Evolutionary conservation across 768 basidiomycete genomes (phyloP).

Genomic region (Dentipellis sp.): DNA sequence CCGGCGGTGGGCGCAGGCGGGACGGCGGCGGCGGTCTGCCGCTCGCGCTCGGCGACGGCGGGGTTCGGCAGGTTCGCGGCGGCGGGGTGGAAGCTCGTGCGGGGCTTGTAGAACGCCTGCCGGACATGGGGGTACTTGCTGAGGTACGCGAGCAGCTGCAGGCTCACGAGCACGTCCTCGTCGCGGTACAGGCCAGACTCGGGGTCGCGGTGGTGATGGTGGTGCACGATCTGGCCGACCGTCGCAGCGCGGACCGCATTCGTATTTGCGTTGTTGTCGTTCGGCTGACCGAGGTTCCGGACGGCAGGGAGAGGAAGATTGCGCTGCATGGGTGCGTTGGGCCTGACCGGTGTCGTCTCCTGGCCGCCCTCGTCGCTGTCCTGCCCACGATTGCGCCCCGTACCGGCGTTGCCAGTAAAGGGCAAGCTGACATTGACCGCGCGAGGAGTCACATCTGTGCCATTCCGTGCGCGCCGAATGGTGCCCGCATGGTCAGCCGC

Average conservation of each 20-base stretch:
- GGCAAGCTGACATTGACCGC: constrained; percentile 53
- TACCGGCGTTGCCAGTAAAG: constrained; percentile 1
- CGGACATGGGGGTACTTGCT: constrained; percentile 98
- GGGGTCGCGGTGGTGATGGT: constrained; percentile 26
- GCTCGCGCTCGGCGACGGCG: not conserved
- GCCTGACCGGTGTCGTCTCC: constrained; percentile 10
- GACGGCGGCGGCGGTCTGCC: not conserved
- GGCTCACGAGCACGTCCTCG: constrained; percentile 83
- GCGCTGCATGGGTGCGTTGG: constrained; percentile 11
- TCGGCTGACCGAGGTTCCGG: not conserved
- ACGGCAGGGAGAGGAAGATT: constrained; percentile 11
- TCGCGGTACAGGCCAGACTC: constrained; percentile 75
- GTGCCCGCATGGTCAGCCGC: constrained; percentile 7
- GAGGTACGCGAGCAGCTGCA: constrained; percentile 92
- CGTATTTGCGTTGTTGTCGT: constrained; percentile 4
- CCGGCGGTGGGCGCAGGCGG: not conserved
- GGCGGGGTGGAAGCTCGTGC: constrained; percentile 76
- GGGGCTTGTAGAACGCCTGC: constrained; percentile 87
- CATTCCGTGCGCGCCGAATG: constrained; percentile 20
- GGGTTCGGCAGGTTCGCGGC: constrained; percentile 25
- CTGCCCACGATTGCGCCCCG: constrained; percentile 5
- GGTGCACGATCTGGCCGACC: constrained; percentile 8
- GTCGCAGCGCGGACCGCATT: not conserved
- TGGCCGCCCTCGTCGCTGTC: constrained; percentile 13
- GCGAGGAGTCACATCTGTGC: constrained; percentile 46